phyloP scores from a whole-genome alignment of 768 basidiomycete species.

The Paxillus ammoniavirescens region DNA sequence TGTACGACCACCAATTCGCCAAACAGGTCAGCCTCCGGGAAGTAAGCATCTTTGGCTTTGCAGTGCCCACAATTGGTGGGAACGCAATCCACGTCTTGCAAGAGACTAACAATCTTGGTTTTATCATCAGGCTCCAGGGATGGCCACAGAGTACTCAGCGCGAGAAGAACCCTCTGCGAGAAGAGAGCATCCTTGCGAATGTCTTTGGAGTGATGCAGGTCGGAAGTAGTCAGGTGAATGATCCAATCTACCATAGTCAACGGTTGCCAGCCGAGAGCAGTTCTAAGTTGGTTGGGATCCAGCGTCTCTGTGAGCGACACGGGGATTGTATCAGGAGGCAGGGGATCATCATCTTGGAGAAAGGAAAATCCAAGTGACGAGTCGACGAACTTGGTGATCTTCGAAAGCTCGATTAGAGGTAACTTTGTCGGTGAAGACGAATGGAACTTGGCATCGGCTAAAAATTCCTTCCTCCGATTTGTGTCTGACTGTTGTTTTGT shows the following conservation, averaged over 20 bases:
- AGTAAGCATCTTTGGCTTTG: constrained; percentile 70
- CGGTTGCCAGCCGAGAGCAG: constrained; percentile 76
- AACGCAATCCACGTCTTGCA: constrained; percentile 57
- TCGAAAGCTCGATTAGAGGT: no score
- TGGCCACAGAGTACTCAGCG: constrained; percentile 54
- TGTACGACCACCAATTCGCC: constrained; percentile 65
- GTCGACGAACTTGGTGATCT: constrained; percentile 68
- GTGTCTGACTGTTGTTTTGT: no score
- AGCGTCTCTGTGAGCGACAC: constrained; percentile 58
- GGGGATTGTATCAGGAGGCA: constrained; percentile 74
- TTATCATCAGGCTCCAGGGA: constrained; percentile 49
- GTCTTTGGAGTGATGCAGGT: constrained; percentile 51
- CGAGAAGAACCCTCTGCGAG: constrained; percentile 68
- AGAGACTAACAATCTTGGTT: constrained; percentile 42
- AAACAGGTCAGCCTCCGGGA: constrained; percentile 84
- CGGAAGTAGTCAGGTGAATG: constrained; percentile 49
- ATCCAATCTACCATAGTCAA: constrained; percentile 74
- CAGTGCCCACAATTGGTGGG: constrained; percentile 76
- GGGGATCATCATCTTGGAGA: constrained; percentile 56
- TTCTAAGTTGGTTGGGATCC: constrained; percentile 31
- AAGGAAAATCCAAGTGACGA: constrained; percentile 50
- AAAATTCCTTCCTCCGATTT: constrained; percentile 1
- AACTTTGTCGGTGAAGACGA: constrained; percentile 13
- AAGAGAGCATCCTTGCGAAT: constrained; percentile 61
- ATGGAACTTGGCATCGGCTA: constrained; percentile 29